phyloP scores from a whole-genome alignment of 2,329 filamentous ascomycete genomes.

The Diaporthe eres region DNA sequence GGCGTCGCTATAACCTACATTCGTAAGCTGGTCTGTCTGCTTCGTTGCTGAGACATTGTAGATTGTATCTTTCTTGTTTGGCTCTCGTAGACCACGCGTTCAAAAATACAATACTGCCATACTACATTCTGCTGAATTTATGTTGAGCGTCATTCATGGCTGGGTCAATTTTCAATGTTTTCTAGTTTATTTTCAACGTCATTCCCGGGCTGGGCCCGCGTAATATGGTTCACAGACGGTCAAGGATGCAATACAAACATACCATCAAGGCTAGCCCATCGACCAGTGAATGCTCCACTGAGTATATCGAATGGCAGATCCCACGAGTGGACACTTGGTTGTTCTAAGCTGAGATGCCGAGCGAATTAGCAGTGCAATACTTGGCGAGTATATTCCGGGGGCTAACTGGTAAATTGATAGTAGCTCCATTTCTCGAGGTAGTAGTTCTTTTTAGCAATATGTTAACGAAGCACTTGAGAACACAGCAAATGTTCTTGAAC shows the following conservation, averaged over 20 bases:
- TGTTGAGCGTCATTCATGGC: background rate
- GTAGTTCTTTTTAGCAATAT: too few relatives aligned
- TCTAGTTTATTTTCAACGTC: background rate
- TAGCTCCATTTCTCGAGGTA: background rate
- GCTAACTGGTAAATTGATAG: background rate
- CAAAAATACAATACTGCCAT: too few relatives aligned
- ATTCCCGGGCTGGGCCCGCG: background rate
- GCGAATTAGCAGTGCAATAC: background rate
- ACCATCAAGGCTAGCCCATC: background rate
- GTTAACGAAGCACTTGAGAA: background rate
- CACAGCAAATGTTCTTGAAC: background rate
- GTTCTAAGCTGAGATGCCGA: background rate
- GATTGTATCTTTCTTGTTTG: too few relatives aligned
- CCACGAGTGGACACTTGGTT: background rate
- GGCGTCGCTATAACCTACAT: too few relatives aligned
- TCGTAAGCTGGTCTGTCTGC: too few relatives aligned
- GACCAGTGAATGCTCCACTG: background rate
- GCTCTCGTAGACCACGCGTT: too few relatives aligned
- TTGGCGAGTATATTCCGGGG: background rate
- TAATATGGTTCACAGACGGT: background rate
- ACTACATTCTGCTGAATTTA: too few relatives aligned
- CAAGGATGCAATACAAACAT: background rate
- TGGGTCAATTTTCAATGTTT: background rate
- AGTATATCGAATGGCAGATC: background rate
- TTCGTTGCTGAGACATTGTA: too few relatives aligned